phyloP scores from a whole-genome alignment of 169 alveolate species.

The Cryptosporidium ryanae region DNA sequence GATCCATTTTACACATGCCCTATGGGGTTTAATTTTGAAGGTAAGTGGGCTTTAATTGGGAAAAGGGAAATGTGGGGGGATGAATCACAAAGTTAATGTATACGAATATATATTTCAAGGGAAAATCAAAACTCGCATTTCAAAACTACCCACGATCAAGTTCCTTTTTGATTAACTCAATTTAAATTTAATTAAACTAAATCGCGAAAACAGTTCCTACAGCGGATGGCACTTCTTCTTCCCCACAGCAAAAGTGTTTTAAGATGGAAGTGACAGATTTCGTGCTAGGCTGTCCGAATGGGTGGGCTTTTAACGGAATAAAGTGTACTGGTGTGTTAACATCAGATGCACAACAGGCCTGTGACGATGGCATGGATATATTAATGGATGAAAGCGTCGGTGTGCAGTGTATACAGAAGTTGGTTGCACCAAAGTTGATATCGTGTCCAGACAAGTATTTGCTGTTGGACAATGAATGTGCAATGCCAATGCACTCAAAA shows the following conservation, averaged over 20 bases:
- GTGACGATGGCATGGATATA: slow-evolving; percentile 66
- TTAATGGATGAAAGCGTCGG: slow-evolving; percentile 56
- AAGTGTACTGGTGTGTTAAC: slow-evolving; percentile 66
- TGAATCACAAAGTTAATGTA: no score
- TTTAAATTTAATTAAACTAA: neutral
- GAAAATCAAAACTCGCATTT: no score
- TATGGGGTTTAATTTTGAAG: slow-evolving; percentile 67
- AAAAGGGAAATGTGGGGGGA: neutral
- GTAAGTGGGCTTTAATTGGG: slow-evolving; percentile 52
- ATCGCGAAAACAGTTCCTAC: slow-evolving; percentile 31
- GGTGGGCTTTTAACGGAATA: slow-evolving; percentile 73
- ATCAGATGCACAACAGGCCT: slow-evolving; percentile 67
- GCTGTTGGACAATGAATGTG: slow-evolving; percentile 63
- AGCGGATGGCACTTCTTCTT: slow-evolving; percentile 50
- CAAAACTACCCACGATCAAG: neutral
- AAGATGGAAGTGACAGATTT: slow-evolving; percentile 71
- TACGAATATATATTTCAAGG: no score
- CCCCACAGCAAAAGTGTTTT: slow-evolving; percentile 70
- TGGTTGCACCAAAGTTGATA: slow-evolving; percentile 58
- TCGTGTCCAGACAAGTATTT: slow-evolving; percentile 68
- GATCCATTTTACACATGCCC: slow-evolving; percentile 75
- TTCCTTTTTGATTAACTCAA: neutral
- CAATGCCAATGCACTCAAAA: slow-evolving; percentile 62
- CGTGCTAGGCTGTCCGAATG: slow-evolving; percentile 71
- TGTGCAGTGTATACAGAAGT: slow-evolving; percentile 50